A percentile compares a stretch with the other conserved stretches of the same genome.
Conservation (phyloP, 495 filamentous ascomycete genomes). For the Choiromyces venosus region DNA sequence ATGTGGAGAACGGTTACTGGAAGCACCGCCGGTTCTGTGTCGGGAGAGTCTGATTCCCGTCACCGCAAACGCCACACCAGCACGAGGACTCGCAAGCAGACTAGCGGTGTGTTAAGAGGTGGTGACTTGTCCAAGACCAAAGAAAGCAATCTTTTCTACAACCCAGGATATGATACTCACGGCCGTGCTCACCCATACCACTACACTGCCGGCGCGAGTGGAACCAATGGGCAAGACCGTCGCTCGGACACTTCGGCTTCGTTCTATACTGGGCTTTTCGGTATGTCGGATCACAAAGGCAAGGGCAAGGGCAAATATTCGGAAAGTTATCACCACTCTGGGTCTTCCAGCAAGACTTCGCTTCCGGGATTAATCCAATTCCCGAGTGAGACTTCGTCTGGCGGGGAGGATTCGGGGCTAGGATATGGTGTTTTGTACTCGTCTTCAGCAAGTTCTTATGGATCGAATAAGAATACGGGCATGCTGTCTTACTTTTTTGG, state of each 20-base stretch:
- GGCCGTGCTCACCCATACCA: slow-evolving; percentile 28
- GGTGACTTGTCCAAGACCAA: slow-evolving; percentile 17
- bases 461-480: slow-evolving; percentile 14
- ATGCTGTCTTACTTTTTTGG: slow-evolving; percentile 11
- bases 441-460: slow-evolving; percentile 23
- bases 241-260: slow-evolving; percentile 18
- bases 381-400: slow-evolving; percentile 12
- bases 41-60: slow-evolving; percentile 12
- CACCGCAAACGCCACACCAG: neutral
- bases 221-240: slow-evolving; percentile 1
- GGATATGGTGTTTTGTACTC: slow-evolving; percentile 19
- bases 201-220: slow-evolving; percentile 8
- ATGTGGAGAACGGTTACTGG: slow-evolving; percentile 9
- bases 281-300: neutral
- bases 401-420: slow-evolving; percentile 21
- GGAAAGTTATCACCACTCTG: slow-evolving; percentile 9
- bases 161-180: slow-evolving; percentile 31
- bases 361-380: slow-evolving; percentile 16
- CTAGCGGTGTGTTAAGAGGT: slow-evolving; percentile 17
- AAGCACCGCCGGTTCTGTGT: neutral
- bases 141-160: slow-evolving; percentile 18
- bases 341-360: slow-evolving; percentile 15
- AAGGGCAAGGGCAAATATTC: slow-evolving; percentile 12
- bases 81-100: slow-evolving; percentile 1
- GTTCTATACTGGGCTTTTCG: slow-evolving; percentile 23